Base-by-base conservation (phyloP, 495 filamentous ascomycete species). In the Aspergillus carlsbadensis region DNA sequence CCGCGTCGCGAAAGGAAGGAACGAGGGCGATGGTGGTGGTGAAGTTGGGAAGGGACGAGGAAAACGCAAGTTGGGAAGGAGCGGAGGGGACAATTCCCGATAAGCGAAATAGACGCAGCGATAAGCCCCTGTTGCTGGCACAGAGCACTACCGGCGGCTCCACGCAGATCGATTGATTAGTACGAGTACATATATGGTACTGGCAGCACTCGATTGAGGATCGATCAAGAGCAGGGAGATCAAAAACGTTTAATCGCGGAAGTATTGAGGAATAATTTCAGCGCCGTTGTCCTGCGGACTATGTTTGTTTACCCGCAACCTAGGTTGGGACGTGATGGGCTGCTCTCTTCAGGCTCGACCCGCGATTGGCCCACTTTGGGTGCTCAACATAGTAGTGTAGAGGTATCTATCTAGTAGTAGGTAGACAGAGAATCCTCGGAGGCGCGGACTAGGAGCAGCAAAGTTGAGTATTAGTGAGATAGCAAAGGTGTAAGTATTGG, bases 31-130 rank as follows among this genome's bases (percentile, higher is more conserved):
- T 33, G 46, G 29, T 5, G 46, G 22, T 24, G 47, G 24, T 37
- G 31, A 50, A 1, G 47, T 21, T 7, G 24, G 47, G 20, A 21
- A 50, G 20, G 33, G 17, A 21, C n/a, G n/a, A 11, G 40, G 13
- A 21, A 21, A 51, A 54, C 47, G 26, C 26, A 29, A 29, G 26
- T 29, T 29, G 26, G 26, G 26, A n/a, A 29, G 26, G 18, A 24
- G 45, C 49, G 50, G 61, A 58, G 61, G 54, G 58, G 46, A 39
- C 18, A 39, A 51, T 20, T 10, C 5, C 45, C 57, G 62, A 65
- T 65, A 65, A 65, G 58, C 54, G 62, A 61, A 58, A 49, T 56
- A 58, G 56, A 52, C 58, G 57, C 56, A 56, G 50, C 62, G 62
- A 65, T 65, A 65, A 65, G 55, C 58, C 54, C 55, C 26, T 29